A percentile compares a stretch with the other conserved stretches of the same genome.
Evolutionary conservation across 164 flowering plant genomes (phyloP).

Genomic region (Nymphaea thermarum): DNA sequence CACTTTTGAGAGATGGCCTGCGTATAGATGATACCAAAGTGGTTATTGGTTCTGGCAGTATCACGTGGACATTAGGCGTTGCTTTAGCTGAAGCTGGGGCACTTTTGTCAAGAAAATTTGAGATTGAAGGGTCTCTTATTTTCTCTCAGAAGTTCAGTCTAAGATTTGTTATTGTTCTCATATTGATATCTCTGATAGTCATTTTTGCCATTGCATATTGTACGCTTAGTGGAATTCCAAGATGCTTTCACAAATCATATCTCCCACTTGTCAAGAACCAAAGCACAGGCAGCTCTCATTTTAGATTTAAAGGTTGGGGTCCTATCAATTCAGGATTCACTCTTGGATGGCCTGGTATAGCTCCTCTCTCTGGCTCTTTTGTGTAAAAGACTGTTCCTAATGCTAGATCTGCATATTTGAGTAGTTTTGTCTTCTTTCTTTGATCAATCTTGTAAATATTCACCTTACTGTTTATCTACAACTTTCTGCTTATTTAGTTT

Average conservation of each 20-base stretch:
- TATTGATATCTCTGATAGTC: conserved; percentile 39
- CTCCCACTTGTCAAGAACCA: conserved; percentile 73
- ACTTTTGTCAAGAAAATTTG: conserved; percentile 29
- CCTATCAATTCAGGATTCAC: conserved; percentile 63
- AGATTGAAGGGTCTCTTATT: conserved; percentile 29
- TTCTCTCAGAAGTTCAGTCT: conserved; percentile 50
- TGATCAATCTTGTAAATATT: too few species aligned
- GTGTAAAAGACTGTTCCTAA: neutral
- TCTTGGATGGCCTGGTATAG: conserved; percentile 1
- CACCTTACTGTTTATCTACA: too few species aligned
- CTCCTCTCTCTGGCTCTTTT: neutral
- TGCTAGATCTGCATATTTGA: neutral
- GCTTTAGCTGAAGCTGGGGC: conserved; percentile 81
- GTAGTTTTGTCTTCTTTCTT: neutral
- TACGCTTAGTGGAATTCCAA: conserved; percentile 47
- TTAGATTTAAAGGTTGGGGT: conserved; percentile 80
- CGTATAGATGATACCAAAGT: conserved; percentile 66
- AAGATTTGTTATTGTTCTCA: conserved; percentile 28
- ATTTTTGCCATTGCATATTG: conserved; percentile 23
- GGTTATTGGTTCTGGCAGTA: conserved; percentile 84
- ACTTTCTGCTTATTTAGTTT: too few species aligned
- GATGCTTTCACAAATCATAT: conserved; percentile 44
- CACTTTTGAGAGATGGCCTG: conserved; percentile 79
- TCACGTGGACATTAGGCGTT: conserved; percentile 97
- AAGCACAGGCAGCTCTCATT: conserved; percentile 46